Base-by-base conservation (phyloP, 495 filamentous ascomycete species). In the Lasiosphaeria ovina region DNA sequence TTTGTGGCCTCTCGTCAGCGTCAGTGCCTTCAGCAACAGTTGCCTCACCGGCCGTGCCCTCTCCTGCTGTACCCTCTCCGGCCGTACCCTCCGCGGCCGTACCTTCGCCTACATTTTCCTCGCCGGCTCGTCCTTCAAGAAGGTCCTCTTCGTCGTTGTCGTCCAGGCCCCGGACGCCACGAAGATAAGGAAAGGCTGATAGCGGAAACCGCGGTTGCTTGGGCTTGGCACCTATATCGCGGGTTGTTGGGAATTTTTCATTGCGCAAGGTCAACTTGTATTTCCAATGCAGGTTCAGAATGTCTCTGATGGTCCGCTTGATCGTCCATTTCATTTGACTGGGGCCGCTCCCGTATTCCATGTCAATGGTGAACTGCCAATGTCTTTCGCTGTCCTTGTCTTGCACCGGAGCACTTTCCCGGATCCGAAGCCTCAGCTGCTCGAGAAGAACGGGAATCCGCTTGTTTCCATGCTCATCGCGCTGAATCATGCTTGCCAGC, bases 291-390 rank as follows among this genome's bases (percentile, higher is more conserved):
- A 99, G 80, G 67, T 97, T 96, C 62, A 90, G 82, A 69, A 99
- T 96, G 65, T 99, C 94, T 63, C 85, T 82, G 56, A 97, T 80
- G 32, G 89, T 88, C 32, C 94, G 84, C 64, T 90, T 86, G 58
- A 99, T 92, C 52, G 91, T 87, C 94, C 94, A 99, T 66, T 92
- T 93, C 94, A 99, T 98, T 55, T 95, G 82, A 33, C 92, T 96
- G 58, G 93, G 84, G 3, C 95, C 94, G 67, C 88, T 97, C 5
- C 94, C 94, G 74, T 99, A 99, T 71, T 99, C 94, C 47, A 99
- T 75, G 60, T 96, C 91, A 52, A 99, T 92, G 35, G 88, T 85
- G 69, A 99, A 97, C 4, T 92, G 81, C 62, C 89, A 80, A 74
- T 97, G 95, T 17, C 92, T 82, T 72, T 93, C 90, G 60, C 85